A percentile compares a stretch with the other conserved stretches of the same genome.
phyloP scores from a whole-genome alignment of 177 flowering plant species.

The Vitis hybrid region DNA sequence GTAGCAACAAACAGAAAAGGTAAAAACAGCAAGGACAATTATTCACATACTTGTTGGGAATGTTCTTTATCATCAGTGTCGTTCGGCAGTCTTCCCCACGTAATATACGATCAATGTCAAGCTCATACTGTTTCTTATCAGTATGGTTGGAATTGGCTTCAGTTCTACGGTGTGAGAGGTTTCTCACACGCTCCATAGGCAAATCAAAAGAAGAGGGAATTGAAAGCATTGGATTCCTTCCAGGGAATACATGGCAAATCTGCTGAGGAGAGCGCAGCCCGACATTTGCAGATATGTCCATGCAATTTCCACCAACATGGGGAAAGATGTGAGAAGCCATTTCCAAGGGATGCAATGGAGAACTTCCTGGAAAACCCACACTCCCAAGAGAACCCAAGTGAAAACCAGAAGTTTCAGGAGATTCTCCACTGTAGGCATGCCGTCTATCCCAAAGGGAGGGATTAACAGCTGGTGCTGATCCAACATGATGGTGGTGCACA shows the following conservation, averaged over 20 bases:
- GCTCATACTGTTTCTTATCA: conserved; percentile 61
- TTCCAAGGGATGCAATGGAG: conserved; percentile 34
- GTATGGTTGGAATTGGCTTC: conserved; percentile 34
- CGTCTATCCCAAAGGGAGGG: conserved; percentile 47
- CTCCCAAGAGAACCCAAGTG: conserved; percentile 42
- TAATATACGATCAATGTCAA: conserved; percentile 57
- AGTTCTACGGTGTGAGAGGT: conserved; percentile 37
- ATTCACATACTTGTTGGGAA: conserved; percentile 66
- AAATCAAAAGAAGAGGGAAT: conserved; percentile 35
- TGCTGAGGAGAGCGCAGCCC: conserved; percentile 47
- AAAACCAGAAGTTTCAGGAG: conserved; percentile 35
- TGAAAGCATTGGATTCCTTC: conserved; percentile 28
- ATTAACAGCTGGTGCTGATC: conserved; percentile 44
- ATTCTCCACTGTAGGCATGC: conserved; percentile 30
- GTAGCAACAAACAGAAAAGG: neutral
- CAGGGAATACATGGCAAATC: conserved; percentile 38
- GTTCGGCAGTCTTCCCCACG: conserved; percentile 59
- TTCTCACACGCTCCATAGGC: conserved; percentile 35
- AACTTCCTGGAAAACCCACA: conserved; percentile 31
- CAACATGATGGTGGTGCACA: conserved; percentile 27
- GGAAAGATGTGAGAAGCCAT: conserved; percentile 38
- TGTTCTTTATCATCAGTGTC: conserved; percentile 69
- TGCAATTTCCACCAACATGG: conserved; percentile 31
- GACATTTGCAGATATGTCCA: conserved; percentile 31
- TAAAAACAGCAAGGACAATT: neutral